Conservation (phyloP, 1,139 yeast genomes). For the Wickerhamiella infanticola region DNA sequence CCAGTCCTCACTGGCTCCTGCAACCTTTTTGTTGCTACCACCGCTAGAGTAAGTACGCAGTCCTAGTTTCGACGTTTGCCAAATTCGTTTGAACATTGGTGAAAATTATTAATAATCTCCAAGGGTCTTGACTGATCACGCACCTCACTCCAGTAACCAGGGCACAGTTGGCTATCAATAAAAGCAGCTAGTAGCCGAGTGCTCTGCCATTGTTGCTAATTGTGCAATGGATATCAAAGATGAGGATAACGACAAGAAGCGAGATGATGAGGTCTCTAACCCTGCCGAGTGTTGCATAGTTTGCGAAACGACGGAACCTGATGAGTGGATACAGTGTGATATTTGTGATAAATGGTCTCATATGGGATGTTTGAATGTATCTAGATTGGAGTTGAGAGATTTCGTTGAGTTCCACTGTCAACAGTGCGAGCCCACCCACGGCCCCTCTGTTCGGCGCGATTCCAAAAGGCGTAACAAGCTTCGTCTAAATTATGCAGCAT, state of each 20-base stretch:
- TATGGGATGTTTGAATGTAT: slow-evolving; percentile 32
- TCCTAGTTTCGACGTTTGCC: not conserved
- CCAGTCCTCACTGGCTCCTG: not conserved
- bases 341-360: slow-evolving; percentile 51
- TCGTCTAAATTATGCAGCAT: slow-evolving; percentile 60
- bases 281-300: not conserved
- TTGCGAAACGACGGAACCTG: slow-evolving; percentile 2
- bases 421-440: slow-evolving; percentile 31
- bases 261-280: not conserved
- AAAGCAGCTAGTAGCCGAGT: no score
- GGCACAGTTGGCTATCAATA: not conserved
- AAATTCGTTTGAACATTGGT: not conserved
- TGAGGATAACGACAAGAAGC: slow-evolving; percentile 6
- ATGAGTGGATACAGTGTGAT: slow-evolving; percentile 48
- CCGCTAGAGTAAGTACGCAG: not conserved
- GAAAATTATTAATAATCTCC: no score
- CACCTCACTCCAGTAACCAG: no score
- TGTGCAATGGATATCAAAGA: not conserved
- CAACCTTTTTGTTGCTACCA: not conserved
- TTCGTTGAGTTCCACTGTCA: slow-evolving; percentile 44
- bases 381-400: slow-evolving; percentile 25
- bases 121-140: no score
- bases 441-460: slow-evolving; percentile 40
- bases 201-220: not conserved
- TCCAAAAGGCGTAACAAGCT: slow-evolving; percentile 40